Evolutionary conservation across 257 asterid species (phyloP).

Genomic region (Solanum chmielewskii): DNA sequence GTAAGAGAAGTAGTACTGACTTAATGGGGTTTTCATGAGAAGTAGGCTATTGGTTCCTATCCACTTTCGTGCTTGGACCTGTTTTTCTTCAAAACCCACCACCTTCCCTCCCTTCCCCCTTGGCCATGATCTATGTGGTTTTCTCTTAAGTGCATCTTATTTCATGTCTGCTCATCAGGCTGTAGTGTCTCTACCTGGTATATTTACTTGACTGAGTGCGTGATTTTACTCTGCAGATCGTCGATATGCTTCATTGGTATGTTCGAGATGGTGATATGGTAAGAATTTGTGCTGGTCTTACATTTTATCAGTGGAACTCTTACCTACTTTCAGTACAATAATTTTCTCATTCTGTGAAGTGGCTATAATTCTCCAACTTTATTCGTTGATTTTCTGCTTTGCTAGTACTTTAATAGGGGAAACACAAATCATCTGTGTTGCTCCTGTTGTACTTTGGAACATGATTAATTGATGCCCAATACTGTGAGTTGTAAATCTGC

Average conservation of each 20-base stretch:
- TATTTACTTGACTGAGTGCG: background rate
- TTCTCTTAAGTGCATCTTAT: background rate
- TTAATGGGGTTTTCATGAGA: background rate
- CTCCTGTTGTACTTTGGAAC: background rate
- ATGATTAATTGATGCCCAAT: background rate
- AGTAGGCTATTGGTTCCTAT: background rate
- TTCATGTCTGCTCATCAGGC: background rate
- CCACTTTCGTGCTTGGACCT: background rate
- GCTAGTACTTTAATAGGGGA: background rate
- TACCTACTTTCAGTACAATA: background rate
- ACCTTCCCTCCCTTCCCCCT: background rate
- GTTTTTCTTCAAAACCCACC: background rate
- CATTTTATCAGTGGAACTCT: background rate
- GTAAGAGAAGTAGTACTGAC: background rate
- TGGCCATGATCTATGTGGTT: background rate
- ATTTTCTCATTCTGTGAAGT: background rate
- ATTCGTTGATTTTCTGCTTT: background rate
- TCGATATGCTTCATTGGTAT: slow-evolving; percentile 70
- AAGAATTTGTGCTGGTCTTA: background rate
- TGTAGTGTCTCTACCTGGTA: background rate
- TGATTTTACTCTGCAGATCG: slow-evolving; percentile 49
- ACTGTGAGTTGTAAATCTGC: background rate
- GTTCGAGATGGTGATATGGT: slow-evolving; percentile 82
- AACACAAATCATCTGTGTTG: background rate
- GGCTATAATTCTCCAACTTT: background rate